Base-by-base conservation (phyloP, 495 filamentous ascomycete genomes). In the Darksidea phi region DNA sequence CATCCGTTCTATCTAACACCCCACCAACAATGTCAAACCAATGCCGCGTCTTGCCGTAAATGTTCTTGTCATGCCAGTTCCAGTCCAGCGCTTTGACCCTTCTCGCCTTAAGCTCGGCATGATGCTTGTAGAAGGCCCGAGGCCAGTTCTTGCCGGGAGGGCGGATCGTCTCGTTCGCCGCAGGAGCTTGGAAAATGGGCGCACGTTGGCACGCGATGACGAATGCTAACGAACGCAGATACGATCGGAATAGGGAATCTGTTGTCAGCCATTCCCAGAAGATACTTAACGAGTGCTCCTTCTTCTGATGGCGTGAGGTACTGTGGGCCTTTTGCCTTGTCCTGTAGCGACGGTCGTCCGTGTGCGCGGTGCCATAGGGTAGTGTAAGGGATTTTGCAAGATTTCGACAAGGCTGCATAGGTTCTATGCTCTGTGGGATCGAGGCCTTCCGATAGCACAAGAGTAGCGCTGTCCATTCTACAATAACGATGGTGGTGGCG, bases 11-110 rank as follows among this genome's bases (percentile, higher is more conserved):
- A 55, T 50, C 59, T 45, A 24, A 13, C 56, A 73, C 68, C 20
- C 72, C 41, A 50, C 64, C 72, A 66, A 57, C 23, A 57, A 74
- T 53, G 46, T 74, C 60, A 68, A 75, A 74, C 71, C 64, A 77
- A 50, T 72, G 59, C 48, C 42, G 66, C 11, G 75, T 57, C 70
- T 76, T 77, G 5, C 68, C 57, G 67, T 74, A 72, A 24, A 71
- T 77, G 28, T 53, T 53, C 49, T 53, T 53, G 28, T 64, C 55
- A 54, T 70, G 48, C 28, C 57, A 55, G 23, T 70, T 57, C 69
- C 48, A 71, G 46, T 53, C 57, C 21, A 70, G 51, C 43, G 69
- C 64, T 52, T 46, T 69, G n/a, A 66, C 59, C 50, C 61, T 54
- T 38, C 37, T 59, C 48, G 54, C 24, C 54, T 67, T 67, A 48